These are phyloP conservation scores for Salix brachista DNA, from an alignment of 345 rosid species.

Conservation along the genomic window DNA sequence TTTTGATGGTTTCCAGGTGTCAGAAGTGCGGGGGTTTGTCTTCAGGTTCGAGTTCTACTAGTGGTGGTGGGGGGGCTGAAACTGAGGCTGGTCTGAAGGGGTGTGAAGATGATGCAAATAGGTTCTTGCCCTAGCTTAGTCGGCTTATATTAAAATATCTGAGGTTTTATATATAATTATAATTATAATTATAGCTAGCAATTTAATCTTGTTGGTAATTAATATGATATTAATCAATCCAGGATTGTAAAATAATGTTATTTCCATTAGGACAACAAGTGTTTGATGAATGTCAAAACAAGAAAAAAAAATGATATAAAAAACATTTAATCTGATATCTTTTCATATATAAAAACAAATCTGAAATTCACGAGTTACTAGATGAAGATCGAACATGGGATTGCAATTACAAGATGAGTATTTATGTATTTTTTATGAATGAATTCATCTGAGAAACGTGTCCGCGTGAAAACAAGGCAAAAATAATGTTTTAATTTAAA, in stretches of 20 bases:
- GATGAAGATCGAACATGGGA: not conserved
- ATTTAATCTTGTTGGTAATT: not conserved
- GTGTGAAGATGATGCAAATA: slow-evolving; percentile 45
- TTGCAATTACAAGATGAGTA: not conserved
- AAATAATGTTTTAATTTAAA: too few species aligned
- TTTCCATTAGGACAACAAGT: not conserved
- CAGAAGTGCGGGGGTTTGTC: slow-evolving; percentile 76
- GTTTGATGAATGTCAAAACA: too few species aligned
- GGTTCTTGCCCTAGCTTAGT: slow-evolving; percentile 39
- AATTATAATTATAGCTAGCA: not conserved
- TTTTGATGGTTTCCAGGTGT: slow-evolving; percentile 55
- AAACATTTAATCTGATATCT: too few species aligned
- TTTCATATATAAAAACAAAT: too few species aligned
- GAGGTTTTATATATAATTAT: not conserved
- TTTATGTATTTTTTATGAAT: not conserved
- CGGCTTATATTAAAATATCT: not conserved
- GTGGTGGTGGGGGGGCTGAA: slow-evolving; percentile 12
- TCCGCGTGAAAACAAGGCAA: not conserved
- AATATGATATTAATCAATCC: not conserved
- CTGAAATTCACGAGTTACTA: too few species aligned
- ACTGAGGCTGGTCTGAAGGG: slow-evolving; percentile 40
- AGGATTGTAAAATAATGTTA: not conserved
- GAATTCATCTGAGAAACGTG: too few species aligned
- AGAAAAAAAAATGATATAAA: too few species aligned
- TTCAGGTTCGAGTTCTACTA: slow-evolving; percentile 34